Base-by-base conservation (phyloP, 2,329 filamentous ascomycete genomes). In the Dryadomyces quercivorus region DNA sequence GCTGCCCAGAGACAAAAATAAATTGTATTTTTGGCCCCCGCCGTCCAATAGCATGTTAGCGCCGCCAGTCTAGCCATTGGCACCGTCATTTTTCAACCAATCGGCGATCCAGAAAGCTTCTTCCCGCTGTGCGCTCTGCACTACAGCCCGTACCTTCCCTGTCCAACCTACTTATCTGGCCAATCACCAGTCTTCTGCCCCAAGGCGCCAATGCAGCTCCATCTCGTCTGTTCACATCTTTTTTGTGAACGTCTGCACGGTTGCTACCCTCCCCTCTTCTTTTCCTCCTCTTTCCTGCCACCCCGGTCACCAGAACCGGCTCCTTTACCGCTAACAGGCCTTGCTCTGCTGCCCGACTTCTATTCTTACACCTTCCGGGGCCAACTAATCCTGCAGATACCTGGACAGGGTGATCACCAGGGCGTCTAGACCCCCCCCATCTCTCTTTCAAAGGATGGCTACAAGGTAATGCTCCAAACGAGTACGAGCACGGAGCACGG, bases 11-110 rank as follows among this genome's bases (percentile, higher is more conserved):
- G 36, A 42, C 7, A 40, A 46, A 46, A 46, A 46, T 21, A 13
- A 46, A 46, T 31, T 21, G 21, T 22, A 56, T 52, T 52, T 51
- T 44, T 47, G 51, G 21, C 44, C 36, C 21, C 38, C 7, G 20
- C 38, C 31, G 51, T 20, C 65, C 64, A 67, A 67, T 66, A 53
- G 61, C 51, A 55, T 44, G 26, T 53, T 49, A 55, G 58, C 45
- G 52, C 44, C 22, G 53, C 56, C 56, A 58, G 49, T 58, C 59
- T 54, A 56, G 15, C 60, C 59, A 59, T 57, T 61, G 56, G 60
- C 60, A 64, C 62, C 38, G 59, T 57, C 54, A 56, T 59, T 64
- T 50, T 46, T 46, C 44, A 12, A 40, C 65, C 65, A 67, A 67
- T 67, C 47, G 47, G 46, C 26, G 46, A 13, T 15, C 16, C 10